Percentiles rank a stretch among this genome's conserved stretches.
phyloP scores from a whole-genome alignment of 176 grass and related monocot species.

The Saccharum officinarum region DNA sequence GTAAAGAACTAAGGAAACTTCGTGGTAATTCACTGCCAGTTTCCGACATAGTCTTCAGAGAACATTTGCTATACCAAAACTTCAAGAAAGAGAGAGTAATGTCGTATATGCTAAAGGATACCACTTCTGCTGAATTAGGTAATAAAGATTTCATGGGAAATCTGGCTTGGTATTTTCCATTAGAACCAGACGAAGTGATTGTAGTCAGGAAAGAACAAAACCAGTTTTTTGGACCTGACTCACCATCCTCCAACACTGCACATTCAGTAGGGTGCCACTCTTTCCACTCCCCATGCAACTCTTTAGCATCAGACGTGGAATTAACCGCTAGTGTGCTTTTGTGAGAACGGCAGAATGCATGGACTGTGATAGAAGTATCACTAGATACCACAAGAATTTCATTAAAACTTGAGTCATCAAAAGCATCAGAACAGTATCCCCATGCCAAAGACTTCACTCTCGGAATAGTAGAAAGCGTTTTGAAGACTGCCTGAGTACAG shows the following conservation, averaged over 20 bases:
- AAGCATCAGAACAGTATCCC: constrained; percentile 65
- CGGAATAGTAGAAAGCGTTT: constrained; percentile 65
- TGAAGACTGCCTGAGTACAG: constrained; percentile 33
- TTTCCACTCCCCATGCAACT: constrained; percentile 73
- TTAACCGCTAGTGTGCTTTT: constrained; percentile 43
- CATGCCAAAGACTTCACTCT: constrained; percentile 85
- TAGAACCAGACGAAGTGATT: constrained; percentile 54
- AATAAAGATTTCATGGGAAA: constrained; percentile 72
- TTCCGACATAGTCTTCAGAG: constrained; percentile 26
- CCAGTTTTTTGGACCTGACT: constrained; percentile 42
- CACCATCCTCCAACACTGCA: constrained; percentile 38
- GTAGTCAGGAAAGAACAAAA: constrained; percentile 67
- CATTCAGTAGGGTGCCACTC: constrained; percentile 56
- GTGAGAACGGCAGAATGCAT: constrained; percentile 57
- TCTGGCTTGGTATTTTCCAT: constrained; percentile 62
- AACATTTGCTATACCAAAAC: constrained; percentile 32
- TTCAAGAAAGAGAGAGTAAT: constrained; percentile 72
- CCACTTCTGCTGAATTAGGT: constrained; percentile 67
- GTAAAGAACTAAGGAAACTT: constrained; percentile 11
- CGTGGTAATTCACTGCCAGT: constrained; percentile 16
- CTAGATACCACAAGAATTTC: constrained; percentile 80
- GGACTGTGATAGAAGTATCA: constrained; percentile 64
- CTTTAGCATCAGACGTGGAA: constrained; percentile 42
- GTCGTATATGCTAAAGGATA: constrained; percentile 78
- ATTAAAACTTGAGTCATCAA: constrained; percentile 61